Evolutionary conservation across 352 stramenopile genomes (phyloP), one percentile per base, ranked within the genome.

Genomic region (Globisporangium uncinulatum): DNA sequence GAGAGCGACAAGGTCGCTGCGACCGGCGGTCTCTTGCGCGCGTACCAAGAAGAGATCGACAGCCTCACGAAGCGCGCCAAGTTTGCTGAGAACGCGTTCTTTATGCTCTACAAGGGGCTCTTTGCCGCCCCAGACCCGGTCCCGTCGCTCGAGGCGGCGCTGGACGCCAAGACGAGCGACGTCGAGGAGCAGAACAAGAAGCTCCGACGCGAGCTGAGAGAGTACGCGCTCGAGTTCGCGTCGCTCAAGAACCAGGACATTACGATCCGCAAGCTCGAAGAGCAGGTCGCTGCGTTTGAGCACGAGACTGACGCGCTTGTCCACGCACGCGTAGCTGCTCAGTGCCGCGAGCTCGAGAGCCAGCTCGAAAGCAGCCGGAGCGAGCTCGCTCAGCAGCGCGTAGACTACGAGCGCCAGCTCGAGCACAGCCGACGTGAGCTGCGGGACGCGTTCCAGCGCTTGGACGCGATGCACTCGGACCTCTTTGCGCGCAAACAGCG

Each of bases 211-310:
- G 92, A 98, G 57, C 72, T 98, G 5, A 82, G 86, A 14, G 89
- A 98, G 39, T 98, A 97, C 60, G 89, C 98, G 71, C 72, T 91
- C 15, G 95, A 98, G 63, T 98, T 98, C 67, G 82, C 86, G 3
- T 83, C 72, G 48, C 72, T 98, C 0, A 98, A 98, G 74, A 98
- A 98, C 72, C 94, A 98, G 67, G 94, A 98, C 53, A 97, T 98
- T 61, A 98, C 94, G 41, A 98, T 98, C 70, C 86, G 92, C 4
- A 97, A 96, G 48, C 75, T 98, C n/a, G 90, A 98, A 56, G 83
- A 86, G 45, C 83, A 96, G 51, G 78, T 98, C 51, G 70, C 66
- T 43, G 73, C 86, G 37, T 79, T 97, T 44, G 74, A 95, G 46
- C 66, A 78, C 29, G 78, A 86, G 41, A 78, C 80, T 51, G 87